Base-by-base conservation (phyloP, 2,329 filamentous ascomycete genomes). In the Fusarium chlamydosporum region DNA sequence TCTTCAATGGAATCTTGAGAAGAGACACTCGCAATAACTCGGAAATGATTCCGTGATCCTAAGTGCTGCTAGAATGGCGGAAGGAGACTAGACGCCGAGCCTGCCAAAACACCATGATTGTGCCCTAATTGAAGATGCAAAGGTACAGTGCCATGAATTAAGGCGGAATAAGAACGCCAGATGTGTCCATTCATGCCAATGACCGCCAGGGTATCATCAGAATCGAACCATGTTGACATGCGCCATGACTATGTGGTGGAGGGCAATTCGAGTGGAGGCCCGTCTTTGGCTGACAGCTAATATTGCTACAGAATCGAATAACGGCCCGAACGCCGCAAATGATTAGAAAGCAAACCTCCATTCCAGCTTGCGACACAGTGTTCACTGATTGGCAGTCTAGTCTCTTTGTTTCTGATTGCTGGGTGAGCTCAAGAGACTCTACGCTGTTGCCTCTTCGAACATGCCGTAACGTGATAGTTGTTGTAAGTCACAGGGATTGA, bases 221-320 rank as follows among this genome's bases (percentile, higher is more conserved):
- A 60, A 65, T 65, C 61, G 61, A 65, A 65, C 60, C 61, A 65
- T 65, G 45, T 65, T 60, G 53, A 43, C 46, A 65, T 65, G 53
- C 61, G 53, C 60, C 53, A 61, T 60, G 61, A 61, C 54, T 27
- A 27, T 54, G 55, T 65, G 61, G 54, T 52, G 60, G 57, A 62
- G 57, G 57, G 56, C 11, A 45, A 42, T 31, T 16, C 55, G 48
- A 63, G 50, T 52, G 64, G 63, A 63, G 63, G 65, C 42, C 31
- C 15, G 31, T 60, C 60, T 65, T 61, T 55, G 37, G 65, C 53
- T 68, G 65, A 51, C 54, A 53, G 37, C 20, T 40, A 23, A 23
- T 23, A 43, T 60, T 35, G 38, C 20, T 47, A 66, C 45, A 27
- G 51, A 26, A 46, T 67, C 57, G 59, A 45, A 43, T 38, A 68